Base-by-base conservation (phyloP, 2,329 filamentous ascomycete genomes). In the Setomelanomma holmii region DNA sequence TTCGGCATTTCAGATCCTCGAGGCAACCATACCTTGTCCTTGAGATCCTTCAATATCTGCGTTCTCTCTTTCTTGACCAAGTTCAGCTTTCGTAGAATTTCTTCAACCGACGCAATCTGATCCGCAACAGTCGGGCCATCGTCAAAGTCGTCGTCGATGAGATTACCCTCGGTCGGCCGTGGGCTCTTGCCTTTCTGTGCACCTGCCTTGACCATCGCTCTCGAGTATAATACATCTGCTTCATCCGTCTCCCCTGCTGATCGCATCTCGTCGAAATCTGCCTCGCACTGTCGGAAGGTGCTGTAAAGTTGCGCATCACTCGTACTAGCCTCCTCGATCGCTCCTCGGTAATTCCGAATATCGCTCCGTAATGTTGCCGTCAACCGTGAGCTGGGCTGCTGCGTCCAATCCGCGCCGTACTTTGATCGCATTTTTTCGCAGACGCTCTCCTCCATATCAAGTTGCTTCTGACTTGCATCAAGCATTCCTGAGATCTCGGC, bases 391-490 rank as follows among this genome's bases (percentile, higher is more conserved):
- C 93, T 98, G 10, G 95, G 95, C 68, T 99, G 95, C 68, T 99
- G 95, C 16, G 91, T 96, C 95, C 95, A 99, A 48, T 98, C 93
- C 22, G 83, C 84, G 49, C 93, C 93, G 72, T 98, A 98, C 73
- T 99, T 99, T 11, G 92, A 96, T 40, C 95, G 86, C 95, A 99
- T 99, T 80, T 98, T 99, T 75, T 99, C 95, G 73, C 95, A 99
- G 0, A 98, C 91, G 49, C 91, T 96, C 77, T 98, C 96, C 74
- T 99, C 95, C 86, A 95, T 92, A 63, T 99, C 95, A 36, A 99
- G 78, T 67, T 96, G 90, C 72, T 96, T 96, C 49, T 88, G 87
- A 64, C 91, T 91, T 51, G 85, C 85, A 50, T 97, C 92, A 49
- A 99, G 75, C 2, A 86, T 84, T 2, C 82, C 80, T 21, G 91